phyloP scores from a whole-genome alignment of 1,139 yeast genomes.

The Yamadazyma oceani region DNA sequence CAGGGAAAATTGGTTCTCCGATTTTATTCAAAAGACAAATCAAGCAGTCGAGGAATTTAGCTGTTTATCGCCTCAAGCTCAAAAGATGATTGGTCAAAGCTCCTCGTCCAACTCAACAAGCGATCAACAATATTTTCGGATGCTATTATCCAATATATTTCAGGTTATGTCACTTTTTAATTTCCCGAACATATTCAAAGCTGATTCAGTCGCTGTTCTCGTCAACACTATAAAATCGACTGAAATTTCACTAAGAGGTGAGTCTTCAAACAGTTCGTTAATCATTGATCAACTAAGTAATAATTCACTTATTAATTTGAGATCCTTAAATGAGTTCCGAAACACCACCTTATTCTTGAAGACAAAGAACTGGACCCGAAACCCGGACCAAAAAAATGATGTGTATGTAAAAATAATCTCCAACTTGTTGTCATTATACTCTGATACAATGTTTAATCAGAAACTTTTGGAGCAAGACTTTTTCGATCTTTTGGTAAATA shows the following conservation, averaged over 20 bases:
- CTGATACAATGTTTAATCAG: conserved; percentile 24
- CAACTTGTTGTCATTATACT: conserved; percentile 28
- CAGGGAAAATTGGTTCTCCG: conserved; percentile 28
- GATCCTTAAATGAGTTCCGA: conserved; percentile 52
- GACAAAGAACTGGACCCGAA: conserved; percentile 28
- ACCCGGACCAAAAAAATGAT: conserved; percentile 26
- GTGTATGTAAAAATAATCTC: conserved; percentile 38
- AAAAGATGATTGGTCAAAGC: conserved; percentile 26
- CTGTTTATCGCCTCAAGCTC: conserved; percentile 26
- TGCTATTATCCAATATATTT: conserved; percentile 35
- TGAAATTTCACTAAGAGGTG: conserved; percentile 70
- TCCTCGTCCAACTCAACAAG: conserved; percentile 10
- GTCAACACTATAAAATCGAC: conserved; percentile 59
- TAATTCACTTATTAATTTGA: conserved; percentile 55
- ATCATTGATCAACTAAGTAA: conserved; percentile 60
- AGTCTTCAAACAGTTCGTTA: conserved; percentile 34
- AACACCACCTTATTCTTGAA: conserved; percentile 36
- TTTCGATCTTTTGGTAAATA: conserved; percentile 50
- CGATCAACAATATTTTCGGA: conserved; percentile 28
- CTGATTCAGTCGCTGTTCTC: conserved; percentile 39
- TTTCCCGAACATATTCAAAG: conserved; percentile 41
- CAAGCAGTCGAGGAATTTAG: conserved; percentile 27
- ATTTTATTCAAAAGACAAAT: conserved; percentile 22
- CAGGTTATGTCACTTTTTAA: conserved; percentile 37
- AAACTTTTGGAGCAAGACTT: conserved; percentile 49